These are phyloP conservation scores for Candida nanaspora DNA, from an alignment of 805 yeast genomes.

Conservation along the genomic window DNA sequence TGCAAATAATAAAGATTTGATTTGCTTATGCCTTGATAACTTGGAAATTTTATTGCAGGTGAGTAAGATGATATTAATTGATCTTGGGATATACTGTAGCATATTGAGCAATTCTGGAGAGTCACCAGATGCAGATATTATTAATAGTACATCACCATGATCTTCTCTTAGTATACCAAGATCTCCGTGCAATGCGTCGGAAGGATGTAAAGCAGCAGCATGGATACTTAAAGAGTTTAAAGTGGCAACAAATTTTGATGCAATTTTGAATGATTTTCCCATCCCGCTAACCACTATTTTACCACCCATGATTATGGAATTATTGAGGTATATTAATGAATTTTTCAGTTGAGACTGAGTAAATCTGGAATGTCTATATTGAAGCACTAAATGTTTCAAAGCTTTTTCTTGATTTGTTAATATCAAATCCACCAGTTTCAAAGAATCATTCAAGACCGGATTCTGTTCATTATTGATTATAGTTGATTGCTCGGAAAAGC, in stretches of 20 bases:
- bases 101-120: conserved; percentile 66
- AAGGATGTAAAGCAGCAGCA: conserved; percentile 65
- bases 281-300: conserved; percentile 75
- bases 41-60: conserved; percentile 56
- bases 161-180: conserved; percentile 60
- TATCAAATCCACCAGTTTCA: conserved; percentile 30
- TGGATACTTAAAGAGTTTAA: conserved; percentile 71
- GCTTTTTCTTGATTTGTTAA: conserved; percentile 42
- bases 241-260: conserved; percentile 73
- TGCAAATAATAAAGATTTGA: conserved; percentile 49
- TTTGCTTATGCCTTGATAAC: conserved; percentile 43
- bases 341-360: conserved; percentile 36
- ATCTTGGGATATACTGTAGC: conserved; percentile 48
- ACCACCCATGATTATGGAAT: conserved; percentile 42
- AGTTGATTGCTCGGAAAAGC: neutral
- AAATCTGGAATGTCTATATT: conserved; percentile 38
- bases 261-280: conserved; percentile 80
- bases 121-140: conserved; percentile 76
- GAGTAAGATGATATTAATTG: conserved; percentile 50
- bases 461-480: neutral
- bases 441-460: conserved; percentile 15
- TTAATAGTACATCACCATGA: conserved; percentile 48
- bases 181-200: conserved; percentile 89
- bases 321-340: conserved; percentile 37
- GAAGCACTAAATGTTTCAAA: conserved; percentile 34